Evolutionary conservation across 345 rosid species (phyloP), one percentile per base, ranked within the genome.

Genomic region (Cardiospermum halicacabum): DNA sequence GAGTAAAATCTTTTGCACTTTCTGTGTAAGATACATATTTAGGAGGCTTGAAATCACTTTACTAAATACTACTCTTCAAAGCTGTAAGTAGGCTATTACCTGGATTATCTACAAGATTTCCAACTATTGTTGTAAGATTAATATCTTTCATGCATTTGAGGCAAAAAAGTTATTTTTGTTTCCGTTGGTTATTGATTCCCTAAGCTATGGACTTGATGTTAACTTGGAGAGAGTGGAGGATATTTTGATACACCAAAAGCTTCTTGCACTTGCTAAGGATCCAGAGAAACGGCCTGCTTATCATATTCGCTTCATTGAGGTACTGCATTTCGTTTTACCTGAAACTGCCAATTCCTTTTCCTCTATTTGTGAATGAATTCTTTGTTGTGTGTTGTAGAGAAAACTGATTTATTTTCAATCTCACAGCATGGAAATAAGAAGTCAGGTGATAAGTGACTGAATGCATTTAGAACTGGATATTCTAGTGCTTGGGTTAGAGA

Each of bases 171-270:
- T 34, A 16, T 24, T 25, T 16, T 19, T 13, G n/a, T 53, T 19
- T 12, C 2, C 18, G 11, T n/a, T 19, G 15, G 26, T 36, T 15
- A 16, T 53, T 53, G 53, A 22, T 48, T 54, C 15, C 64, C 24
- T 61, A 82, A 88, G 94, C 69, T 88, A 88, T 71, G 80, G 74
- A 25, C 82, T 80, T 57, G 91, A 88, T 70, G 80, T 87, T 72
- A 83, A 87, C 73, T 64, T 87, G 82, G 95, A 83, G 64, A 78
- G 76, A 75, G 85, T 72, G 64, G 87, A 85, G 24, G 95, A 88
- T 72, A 80, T 88, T 43, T 37, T 88, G 62, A 54, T 88, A 47
- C 95, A 88, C 71, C 69, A 57, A 51, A 81, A 54, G 57, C 87
- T 88, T 54, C 89, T 88, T 62, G 81, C 69, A 21, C 64, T 60